Base-by-base conservation (phyloP, 306 rosid species). In the Vigna hirtella region DNA sequence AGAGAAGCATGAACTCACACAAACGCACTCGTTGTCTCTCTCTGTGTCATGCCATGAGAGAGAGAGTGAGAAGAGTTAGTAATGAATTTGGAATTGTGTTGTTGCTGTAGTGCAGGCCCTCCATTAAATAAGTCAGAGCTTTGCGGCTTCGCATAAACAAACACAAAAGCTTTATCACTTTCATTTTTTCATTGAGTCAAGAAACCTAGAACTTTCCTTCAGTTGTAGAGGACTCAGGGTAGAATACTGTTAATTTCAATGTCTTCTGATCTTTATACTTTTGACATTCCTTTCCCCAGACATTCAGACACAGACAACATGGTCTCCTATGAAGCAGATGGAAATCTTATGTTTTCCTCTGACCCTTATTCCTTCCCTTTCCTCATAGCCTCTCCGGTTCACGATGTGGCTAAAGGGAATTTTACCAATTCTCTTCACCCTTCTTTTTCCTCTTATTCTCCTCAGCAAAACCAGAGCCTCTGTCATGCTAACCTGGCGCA, bases 201-300 rank as follows among this genome's bases (percentile, higher is more conserved):
- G 13, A 34, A 15, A 52, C 70, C 42, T 45, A 38, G 72, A 18
- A 12, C 15, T 12, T 45, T 45, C 15, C 50, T 45, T 45, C 16
- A 3, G 16, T 45, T 42, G 47, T 2, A 42, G 47, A 42, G 13
- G 47, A 42, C 13, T 42, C 12, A 40, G 11, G 6, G 20, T 63
- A 36, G 77, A 73, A 17, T 43, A 70, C 77, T 38, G 69, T 73
- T 82, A 10, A 56, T 58, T 62, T 74, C 88, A 83, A 90, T 90
- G 96, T 87, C 97, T 79, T 83, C 97, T 59, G 86, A 93, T 86
- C 81, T 87, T 70, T 89, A 70, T 66, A 67, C 69, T 18, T 72
- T 80, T 28, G 89, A 91, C 59, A 78, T 88, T 79, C 79, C 83
- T 56, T 74, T 51, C 82, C 62, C 50, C 15, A 73, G 8, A 42